Base-by-base conservation (phyloP, 2,329 filamentous ascomycete species). In the Monilinia aucupariae region DNA sequence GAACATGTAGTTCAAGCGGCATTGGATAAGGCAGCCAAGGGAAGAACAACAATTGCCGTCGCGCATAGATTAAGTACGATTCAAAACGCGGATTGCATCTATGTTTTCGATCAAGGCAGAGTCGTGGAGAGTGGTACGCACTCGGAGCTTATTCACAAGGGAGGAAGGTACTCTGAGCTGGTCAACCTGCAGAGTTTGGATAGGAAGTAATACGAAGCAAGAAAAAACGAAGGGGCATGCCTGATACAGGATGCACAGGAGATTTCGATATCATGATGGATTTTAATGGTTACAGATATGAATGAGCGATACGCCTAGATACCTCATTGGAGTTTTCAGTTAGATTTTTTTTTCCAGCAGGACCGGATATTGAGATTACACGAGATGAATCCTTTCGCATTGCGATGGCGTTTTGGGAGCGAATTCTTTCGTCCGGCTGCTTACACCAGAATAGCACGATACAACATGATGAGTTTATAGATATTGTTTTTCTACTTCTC, bases 51-150 rank as follows among this genome's bases (percentile, higher is more conserved):
- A 0, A 94, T 99, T 66, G 92, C 93, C 0, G 93, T 99, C 1
- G 94, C 94, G 3, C 93, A 99, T 76, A 82, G 94, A 30, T 79
- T 99, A 7, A 91, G 87, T 72, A 97, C 94, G 0, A 97, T 97
- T 65, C 92, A 96, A 74, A 92, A 94, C 74, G 93, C 93, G 0
- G 93, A 97, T 73, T 79, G 93, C 55, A 97, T 97, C 70, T 97
- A 96, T 68, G 93, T 97, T n/a, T 94, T 97, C 74, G 92, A 97
- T 75, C 87, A 90, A 70, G 94, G 93, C 9, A 83, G 85, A 64
- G 85, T 97, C 50, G 89, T 96, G 1, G 93, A 97, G 78, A 83
- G 84, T 68, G 93, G 93, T 6, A 91, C 86, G 10, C 93, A 97
- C 73, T 71, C 78, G 0, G 89, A 91, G 72, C 74, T 93, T 70